Conservation (phyloP, 768 basidiomycete species). For the Termitomyces sp. region DNA sequence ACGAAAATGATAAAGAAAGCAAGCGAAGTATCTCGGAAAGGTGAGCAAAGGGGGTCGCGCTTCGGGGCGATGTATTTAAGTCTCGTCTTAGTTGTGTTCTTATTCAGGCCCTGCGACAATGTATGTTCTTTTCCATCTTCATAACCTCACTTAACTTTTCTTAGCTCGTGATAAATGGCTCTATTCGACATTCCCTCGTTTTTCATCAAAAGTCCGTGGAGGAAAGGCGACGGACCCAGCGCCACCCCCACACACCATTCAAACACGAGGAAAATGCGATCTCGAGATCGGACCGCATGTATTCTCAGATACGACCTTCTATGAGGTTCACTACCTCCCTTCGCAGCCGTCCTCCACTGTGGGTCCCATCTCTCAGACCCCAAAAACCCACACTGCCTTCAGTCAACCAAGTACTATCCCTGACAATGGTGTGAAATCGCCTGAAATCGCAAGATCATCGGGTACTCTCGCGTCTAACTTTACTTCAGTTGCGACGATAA, state of each 20-base stretch:
- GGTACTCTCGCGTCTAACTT: conserved; percentile 41
- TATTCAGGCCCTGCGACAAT: conserved; percentile 66
- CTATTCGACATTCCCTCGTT: conserved; percentile 60
- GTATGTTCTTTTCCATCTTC: conserved; percentile 27
- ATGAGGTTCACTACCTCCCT: conserved; percentile 66
- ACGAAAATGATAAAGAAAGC: conserved; percentile 28
- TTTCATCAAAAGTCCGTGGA: conserved; percentile 59
- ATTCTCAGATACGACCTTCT: conserved; percentile 63
- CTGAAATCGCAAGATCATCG: conserved; percentile 13
- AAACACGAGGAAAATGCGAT: conserved; percentile 60
- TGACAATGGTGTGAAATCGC: not conserved
- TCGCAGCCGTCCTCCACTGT: conserved; percentile 15
- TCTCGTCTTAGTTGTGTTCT: conserved; percentile 45
- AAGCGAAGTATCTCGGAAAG: conserved; percentile 54
- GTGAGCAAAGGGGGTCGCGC: conserved; percentile 21
- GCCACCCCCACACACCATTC: conserved; percentile 63
- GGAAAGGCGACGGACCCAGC: conserved; percentile 44
- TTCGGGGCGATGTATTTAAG: not conserved
- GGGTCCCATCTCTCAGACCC: conserved; percentile 17
- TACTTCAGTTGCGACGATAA: conserved; percentile 39
- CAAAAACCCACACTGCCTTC: conserved; percentile 18
- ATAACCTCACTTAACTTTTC: conserved; percentile 6
- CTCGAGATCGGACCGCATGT: conserved; percentile 72
- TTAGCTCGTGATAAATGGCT: conserved; percentile 72
- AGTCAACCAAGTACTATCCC: conserved; percentile 1